Conservation (phyloP, 2,329 filamentous ascomycete genomes). For the Mycocentrospora acerina region DNA sequence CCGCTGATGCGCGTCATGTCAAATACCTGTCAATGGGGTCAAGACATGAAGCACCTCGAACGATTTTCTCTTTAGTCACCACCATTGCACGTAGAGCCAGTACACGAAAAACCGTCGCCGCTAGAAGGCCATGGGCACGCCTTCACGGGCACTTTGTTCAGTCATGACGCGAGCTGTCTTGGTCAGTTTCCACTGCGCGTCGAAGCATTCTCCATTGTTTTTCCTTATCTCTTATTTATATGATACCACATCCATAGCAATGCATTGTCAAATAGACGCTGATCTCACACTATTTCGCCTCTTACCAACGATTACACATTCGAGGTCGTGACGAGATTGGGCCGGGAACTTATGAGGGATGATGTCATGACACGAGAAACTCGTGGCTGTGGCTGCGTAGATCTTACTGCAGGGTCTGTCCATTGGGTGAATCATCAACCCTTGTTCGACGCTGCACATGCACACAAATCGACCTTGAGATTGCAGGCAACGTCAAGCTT, state of each 20-base stretch:
- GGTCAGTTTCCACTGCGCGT: conserved; percentile 7
- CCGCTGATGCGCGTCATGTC: background rate
- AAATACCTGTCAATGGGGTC: too few species aligned
- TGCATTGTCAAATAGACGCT: conserved; percentile 13
- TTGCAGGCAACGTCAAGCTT: too few species aligned
- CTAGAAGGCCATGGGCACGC: conserved; percentile 16
- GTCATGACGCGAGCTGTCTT: conserved; percentile 2
- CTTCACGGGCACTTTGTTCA: conserved; percentile 21
- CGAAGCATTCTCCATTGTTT: too few species aligned
- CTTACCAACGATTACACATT: too few species aligned
- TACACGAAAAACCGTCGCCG: too few species aligned
- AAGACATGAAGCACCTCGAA: too few species aligned
- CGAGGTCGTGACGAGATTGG: too few species aligned
- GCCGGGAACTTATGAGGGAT: background rate
- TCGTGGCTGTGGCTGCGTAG: conserved; percentile 7
- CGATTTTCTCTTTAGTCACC: too few species aligned
- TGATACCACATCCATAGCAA: conserved; percentile 35
- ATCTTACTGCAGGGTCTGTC: conserved; percentile 11
- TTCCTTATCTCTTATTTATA: conserved; percentile 14
- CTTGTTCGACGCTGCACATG: background rate
- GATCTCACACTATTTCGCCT: background rate
- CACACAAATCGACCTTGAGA: too few species aligned
- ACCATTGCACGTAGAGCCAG: conserved; percentile 7
- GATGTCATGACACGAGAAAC: background rate
- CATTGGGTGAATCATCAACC: background rate